Conservation (phyloP, 108 stramenopile genomes). For the Halocafeteria seosinensis region DNA sequence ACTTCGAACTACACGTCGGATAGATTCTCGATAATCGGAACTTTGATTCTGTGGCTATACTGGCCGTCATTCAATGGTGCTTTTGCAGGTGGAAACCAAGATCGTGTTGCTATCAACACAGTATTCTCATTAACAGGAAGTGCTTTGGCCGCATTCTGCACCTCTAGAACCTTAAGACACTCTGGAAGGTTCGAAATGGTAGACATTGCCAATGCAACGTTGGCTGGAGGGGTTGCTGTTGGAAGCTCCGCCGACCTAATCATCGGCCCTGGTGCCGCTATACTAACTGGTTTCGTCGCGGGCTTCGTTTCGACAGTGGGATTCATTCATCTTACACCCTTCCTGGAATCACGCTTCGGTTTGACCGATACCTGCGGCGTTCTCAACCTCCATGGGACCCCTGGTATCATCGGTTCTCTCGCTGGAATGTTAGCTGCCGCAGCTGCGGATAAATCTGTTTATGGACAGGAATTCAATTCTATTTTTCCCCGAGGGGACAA, state of each 20-base stretch:
- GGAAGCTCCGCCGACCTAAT: constrained; percentile 25
- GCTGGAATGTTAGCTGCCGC: neutral
- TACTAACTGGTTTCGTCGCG: constrained; percentile 3
- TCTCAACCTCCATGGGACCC: constrained; percentile 11
- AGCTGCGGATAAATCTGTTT: neutral
- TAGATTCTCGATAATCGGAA: constrained; percentile 23
- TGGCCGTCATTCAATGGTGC: constrained; percentile 44
- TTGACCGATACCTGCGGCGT: constrained; percentile 12
- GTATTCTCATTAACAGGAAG: constrained; percentile 24
- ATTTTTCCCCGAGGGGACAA: neutral
- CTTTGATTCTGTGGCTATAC: constrained; percentile 37
- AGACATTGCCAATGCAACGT: constrained; percentile 37
- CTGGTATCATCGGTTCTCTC: constrained; percentile 4
- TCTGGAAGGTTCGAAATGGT: constrained; percentile 29
- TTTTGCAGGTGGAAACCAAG: constrained; percentile 17
- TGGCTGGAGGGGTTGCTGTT: constrained; percentile 46
- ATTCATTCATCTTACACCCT: constrained; percentile 1
- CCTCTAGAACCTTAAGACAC: constrained; percentile 16
- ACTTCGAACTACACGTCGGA: neutral
- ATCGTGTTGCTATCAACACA: constrained; percentile 29
- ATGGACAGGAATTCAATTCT: neutral
- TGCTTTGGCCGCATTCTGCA: constrained; percentile 21
- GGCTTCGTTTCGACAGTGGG: constrained; percentile 4
- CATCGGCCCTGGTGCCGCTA: constrained; percentile 19
- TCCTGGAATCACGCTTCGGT: neutral